phyloP scores from a whole-genome alignment of 1,139 yeast genomes.

The Kodamaea alishanica region DNA sequence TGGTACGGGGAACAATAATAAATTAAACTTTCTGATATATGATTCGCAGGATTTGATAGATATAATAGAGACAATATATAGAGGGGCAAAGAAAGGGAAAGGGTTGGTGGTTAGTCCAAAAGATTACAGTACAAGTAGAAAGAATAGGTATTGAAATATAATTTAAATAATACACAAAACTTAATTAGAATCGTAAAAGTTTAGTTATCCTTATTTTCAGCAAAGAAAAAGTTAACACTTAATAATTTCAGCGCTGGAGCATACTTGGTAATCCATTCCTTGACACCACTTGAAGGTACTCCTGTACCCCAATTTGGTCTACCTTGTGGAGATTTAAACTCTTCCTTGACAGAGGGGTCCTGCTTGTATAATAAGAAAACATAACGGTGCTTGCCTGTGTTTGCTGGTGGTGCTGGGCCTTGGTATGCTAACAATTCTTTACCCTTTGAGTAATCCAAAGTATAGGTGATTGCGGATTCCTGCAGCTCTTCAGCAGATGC shows the following conservation, averaged over 20 bases:
- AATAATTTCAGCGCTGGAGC: constrained; percentile 60
- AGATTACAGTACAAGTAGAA: constrained; percentile 42
- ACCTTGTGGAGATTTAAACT: constrained; percentile 45
- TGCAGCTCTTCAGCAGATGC: constrained; percentile 15
- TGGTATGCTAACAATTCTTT: constrained; percentile 43
- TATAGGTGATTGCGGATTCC: constrained; percentile 31
- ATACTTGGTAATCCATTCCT: constrained; percentile 64
- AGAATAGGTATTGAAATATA: constrained; percentile 3
- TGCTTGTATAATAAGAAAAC: constrained; percentile 74
- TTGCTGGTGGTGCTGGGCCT: constrained; percentile 85
- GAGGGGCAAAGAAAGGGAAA: constrained; percentile 91
- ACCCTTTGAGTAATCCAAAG: constrained; percentile 38
- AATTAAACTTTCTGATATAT: constrained; percentile 72
- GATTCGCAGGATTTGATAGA: constrained; percentile 91
- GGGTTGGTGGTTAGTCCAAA: constrained; percentile 86
- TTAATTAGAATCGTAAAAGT: not conserved
- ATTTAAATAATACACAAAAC: not conserved
- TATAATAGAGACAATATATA: constrained; percentile 79
- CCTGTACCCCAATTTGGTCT: constrained; percentile 88
- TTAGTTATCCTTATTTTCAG: constrained; percentile 49
- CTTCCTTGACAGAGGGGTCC: constrained; percentile 29
- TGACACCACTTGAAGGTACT: constrained; percentile 68
- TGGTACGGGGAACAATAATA: constrained; percentile 97
- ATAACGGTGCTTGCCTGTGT: constrained; percentile 80
- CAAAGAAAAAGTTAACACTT: constrained; percentile 76